phyloP scores from a whole-genome alignment of 2,329 filamentous ascomycete genomes.

The Xylaria sp. region DNA sequence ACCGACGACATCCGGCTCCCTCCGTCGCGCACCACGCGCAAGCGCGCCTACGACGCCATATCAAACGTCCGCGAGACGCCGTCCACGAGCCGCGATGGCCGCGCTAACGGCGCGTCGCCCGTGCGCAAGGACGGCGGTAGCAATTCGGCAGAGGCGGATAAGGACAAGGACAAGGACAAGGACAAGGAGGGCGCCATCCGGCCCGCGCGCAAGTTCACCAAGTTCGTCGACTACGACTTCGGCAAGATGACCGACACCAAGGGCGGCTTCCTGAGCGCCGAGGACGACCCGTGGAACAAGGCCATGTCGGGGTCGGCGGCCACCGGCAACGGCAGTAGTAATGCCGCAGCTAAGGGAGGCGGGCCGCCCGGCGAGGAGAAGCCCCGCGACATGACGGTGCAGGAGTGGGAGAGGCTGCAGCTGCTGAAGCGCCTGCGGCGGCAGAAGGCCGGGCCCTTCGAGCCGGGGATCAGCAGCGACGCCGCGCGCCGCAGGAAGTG shows the following conservation, averaged over 20 bases:
- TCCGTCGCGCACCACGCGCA: constrained; percentile 55
- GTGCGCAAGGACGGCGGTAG: constrained; percentile 34
- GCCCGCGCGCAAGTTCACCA: constrained; percentile 84
- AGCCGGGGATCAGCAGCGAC: constrained; percentile 79
- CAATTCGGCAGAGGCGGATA: constrained; percentile 32
- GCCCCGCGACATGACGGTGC: constrained; percentile 84
- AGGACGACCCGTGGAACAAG: constrained; percentile 89
- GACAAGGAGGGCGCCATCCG: constrained; percentile 54
- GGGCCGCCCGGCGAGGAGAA: constrained; percentile 56
- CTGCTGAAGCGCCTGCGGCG: constrained; percentile 72
- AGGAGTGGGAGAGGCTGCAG: constrained; percentile 88
- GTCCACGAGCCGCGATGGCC: constrained; percentile 70
- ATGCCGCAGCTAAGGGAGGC: constrained; percentile 41
- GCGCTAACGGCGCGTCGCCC: constrained; percentile 43
- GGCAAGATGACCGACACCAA: constrained; percentile 98
- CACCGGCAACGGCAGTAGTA: constrained; percentile 28
- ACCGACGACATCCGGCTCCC: constrained; percentile 64
- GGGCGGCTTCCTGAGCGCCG: constrained; percentile 86
- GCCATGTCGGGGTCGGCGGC: constrained; percentile 61
- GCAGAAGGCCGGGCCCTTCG: constrained; percentile 79
- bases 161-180: constrained; percentile 43
- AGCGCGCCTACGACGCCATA: constrained; percentile 70
- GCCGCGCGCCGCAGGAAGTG: constrained; percentile 72
- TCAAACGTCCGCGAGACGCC: constrained; percentile 50
- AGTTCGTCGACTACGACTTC: constrained; percentile 97